Base-by-base conservation (phyloP, 2,329 filamentous ascomycete genomes). In the Zymoseptoria brevis region DNA sequence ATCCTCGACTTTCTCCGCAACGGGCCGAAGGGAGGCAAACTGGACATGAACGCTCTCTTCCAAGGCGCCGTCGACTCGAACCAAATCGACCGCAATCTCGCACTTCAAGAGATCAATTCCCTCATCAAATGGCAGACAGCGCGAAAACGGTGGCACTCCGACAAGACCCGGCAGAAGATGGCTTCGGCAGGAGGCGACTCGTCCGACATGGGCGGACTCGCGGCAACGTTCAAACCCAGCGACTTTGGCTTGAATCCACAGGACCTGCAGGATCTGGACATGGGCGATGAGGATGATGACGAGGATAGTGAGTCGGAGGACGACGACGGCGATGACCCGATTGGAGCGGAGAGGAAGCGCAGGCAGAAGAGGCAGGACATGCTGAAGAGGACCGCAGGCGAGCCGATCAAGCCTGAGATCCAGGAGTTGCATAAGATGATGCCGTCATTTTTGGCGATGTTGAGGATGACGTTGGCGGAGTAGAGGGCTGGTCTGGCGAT, bases 101-200 rank as follows among this genome's bases (percentile, higher is more conserved):
- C 88, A 0, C 84, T 92, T 8, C 76, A 76, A 2, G 94, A 99
- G 76, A 92, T 97, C 69, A 85, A 97, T 69, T 78, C 82, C 29
- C 80, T 99, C 54, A 94, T 99, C 67, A 81, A 87, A 53, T 99
- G 94, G 94, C 94, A 99, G 74, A 90, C 92, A 72, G 89, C 90
- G 50, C 82, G 94, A 57, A 97, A 99, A 81, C 93, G 93, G 76
- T 99, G 94, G 94, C 94, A 99, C 73, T 86, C 93, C 62, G 90
- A 96, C 76, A 99, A 99, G 81, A 99, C 94, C 8, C 81, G 92
- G 57, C 94, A 97, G 77, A 99, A 99, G 81, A 97, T 99, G 94
- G 94, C 94, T 0, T 91, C 90, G 1, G 91, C 93, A 69, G 86
- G 85, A 2, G 78, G 74, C 68, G 35, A 62, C 57, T 54, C 59